A percentile compares a stretch with the other conserved stretches of the same genome.
Conservation (phyloP, 345 rosid genomes). For the Populus alba region DNA sequence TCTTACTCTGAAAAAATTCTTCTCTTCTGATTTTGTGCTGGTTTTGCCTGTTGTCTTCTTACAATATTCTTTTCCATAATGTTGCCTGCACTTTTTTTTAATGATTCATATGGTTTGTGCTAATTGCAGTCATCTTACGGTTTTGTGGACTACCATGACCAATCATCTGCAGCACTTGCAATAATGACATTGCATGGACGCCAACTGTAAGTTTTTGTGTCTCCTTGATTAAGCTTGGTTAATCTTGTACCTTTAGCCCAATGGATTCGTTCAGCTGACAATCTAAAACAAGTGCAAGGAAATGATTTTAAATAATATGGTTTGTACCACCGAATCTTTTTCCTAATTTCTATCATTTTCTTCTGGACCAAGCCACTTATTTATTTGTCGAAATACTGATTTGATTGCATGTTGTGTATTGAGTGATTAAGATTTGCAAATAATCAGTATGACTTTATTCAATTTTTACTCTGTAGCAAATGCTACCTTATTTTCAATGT, state of each 20-base stretch:
- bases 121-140: constrained; percentile 80
- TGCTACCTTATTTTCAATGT: background rate
- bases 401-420: background rate
- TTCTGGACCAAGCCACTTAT: background rate
- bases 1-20: background rate
- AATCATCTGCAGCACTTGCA: constrained; percentile 80
- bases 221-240: background rate
- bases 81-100: constrained; percentile 9
- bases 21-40: constrained; percentile 1
- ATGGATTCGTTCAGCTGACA: background rate
- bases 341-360: background rate
- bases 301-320: background rate
- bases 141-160: constrained; percentile 89
- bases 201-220: constrained; percentile 60
- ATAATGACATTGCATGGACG: constrained; percentile 87
- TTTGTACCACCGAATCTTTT: background rate
- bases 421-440: background rate
- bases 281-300: background rate
- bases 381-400: background rate
- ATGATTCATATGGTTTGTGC: background rate
- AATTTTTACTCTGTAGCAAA: background rate
- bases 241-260: background rate
- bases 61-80: background rate
- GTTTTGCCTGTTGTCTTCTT: background rate
- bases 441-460: background rate